phyloP scores from a whole-genome alignment of 257 asterid species.

The Nicotiana obtusifolia region DNA sequence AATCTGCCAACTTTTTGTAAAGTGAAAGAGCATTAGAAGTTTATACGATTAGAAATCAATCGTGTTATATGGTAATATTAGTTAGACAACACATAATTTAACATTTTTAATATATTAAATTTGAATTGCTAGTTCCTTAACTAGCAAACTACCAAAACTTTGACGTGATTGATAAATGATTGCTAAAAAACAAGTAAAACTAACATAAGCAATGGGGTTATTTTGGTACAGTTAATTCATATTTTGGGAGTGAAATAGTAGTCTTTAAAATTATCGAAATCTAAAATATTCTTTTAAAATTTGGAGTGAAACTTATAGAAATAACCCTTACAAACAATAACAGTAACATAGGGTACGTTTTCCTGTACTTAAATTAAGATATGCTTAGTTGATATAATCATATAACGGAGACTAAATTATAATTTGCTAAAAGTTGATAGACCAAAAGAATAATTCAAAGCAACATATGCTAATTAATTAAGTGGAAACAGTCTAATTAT shows the following conservation, averaged over 20 bases:
- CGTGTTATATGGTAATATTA: too few relatives aligned
- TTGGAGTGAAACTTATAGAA: too few relatives aligned
- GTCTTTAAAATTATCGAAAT: neutral
- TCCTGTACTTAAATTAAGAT: too few relatives aligned
- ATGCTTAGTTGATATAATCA: too few relatives aligned
- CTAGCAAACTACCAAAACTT: neutral
- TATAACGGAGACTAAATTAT: neutral
- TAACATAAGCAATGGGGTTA: neutral
- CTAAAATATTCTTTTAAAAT: neutral
- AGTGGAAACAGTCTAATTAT: neutral
- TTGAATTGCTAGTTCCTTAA: neutral
- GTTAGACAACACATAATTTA: too few relatives aligned
- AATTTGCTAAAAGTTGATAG: neutral
- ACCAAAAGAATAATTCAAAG: neutral
- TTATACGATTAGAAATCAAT: too few relatives aligned
- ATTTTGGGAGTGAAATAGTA: neutral
- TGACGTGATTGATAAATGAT: neutral
- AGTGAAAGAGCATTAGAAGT: too few relatives aligned
- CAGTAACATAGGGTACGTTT: neutral
- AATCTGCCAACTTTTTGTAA: too few relatives aligned
- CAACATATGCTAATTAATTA: neutral
- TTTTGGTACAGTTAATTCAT: neutral
- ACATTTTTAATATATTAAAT: too few relatives aligned
- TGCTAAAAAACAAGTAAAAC: too few relatives aligned
- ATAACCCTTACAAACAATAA: neutral